Evolutionary conservation across 2,329 filamentous ascomycete species (phyloP), one percentile per base, ranked within the genome.

Genomic region (Fusarium napiforme): DNA sequence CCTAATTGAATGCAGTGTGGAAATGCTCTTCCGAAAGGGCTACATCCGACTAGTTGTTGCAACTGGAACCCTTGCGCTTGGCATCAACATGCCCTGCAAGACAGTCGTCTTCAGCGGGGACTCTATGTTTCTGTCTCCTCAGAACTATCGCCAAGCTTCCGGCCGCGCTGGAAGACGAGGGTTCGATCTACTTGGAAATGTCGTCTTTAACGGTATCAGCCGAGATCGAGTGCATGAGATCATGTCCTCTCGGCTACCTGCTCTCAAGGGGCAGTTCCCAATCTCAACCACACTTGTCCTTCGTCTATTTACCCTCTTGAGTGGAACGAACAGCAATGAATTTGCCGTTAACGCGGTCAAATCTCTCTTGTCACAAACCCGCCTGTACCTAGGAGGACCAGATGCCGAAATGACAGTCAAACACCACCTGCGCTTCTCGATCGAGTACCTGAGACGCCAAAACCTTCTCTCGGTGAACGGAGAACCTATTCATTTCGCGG

Each of bases 41-140:
- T 95, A 89, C 77, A 81, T 95, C 45, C 87, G 88, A 12, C 90
- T 92, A 2, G 90, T 95, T 34, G 86, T 95, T 32, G 93, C 93
- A 2, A 95, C 93, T 3, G 93, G 92, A 2, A 95, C 93, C 0
- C 85, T 95, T 28, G 91, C 92, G 4, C 84, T 95, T 9, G 93
- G 93, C 83, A 92, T 96, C 83, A 96, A 94, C 75, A 93, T 94
- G 91, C 93, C 93, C 15, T 95, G 93, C 79, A 93, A 93, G 79
- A 96, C 93, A 2, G 92, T 95, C 1, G 89, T 94, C 3, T 96
- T 96, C 79, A 87, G 86, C 21, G 92, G 92, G 0, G 93, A 95
- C 78, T 93, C 91, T 0, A 85, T 93, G 6, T 94, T 89, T 78
- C 82, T 96, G 47, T 94, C 92, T 0, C 89, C 93, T 0, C 87